Percentiles rank a stretch among this genome's conserved stretches.
Evolutionary conservation across 1,284 basidiomycete species (phyloP).

Genomic region (Cryptococcus sp.): DNA sequence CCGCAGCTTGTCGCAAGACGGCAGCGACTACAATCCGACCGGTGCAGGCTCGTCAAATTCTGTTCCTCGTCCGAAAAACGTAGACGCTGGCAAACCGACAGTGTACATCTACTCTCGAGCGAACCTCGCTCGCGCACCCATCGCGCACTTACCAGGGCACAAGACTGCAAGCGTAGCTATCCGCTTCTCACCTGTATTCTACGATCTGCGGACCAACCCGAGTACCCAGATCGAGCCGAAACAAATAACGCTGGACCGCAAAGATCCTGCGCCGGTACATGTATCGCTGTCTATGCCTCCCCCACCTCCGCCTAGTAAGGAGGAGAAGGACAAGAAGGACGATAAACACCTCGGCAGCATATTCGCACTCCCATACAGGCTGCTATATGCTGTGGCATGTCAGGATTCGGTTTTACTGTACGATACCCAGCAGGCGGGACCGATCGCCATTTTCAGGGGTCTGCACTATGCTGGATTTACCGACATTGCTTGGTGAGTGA

Average conservation of each 20-base stretch:
- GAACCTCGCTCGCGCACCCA: slow-evolving; percentile 85
- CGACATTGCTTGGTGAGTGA: slow-evolving; percentile 85
- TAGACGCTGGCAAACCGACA: slow-evolving; percentile 62
- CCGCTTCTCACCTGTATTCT: slow-evolving; percentile 88
- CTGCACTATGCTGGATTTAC: slow-evolving; percentile 98
- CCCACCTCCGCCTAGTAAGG: slow-evolving; percentile 52
- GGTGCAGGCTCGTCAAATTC: slow-evolving; percentile 35
- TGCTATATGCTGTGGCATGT: slow-evolving; percentile 94
- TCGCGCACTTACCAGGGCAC: slow-evolving; percentile 93
- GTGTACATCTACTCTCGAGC: slow-evolving; percentile 96
- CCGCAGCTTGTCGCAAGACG: slow-evolving; percentile 42
- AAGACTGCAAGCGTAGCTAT: slow-evolving; percentile 94
- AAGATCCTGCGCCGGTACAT: slow-evolving; percentile 56
- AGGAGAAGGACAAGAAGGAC: slow-evolving; percentile 26
- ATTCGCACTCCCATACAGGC: slow-evolving; percentile 88
- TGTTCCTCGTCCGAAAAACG: slow-evolving; percentile 29
- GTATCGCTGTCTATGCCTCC: slow-evolving; percentile 52
- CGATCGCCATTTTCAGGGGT: slow-evolving; percentile 89
- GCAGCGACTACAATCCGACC: slow-evolving; percentile 42
- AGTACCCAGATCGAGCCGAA: slow-evolving; percentile 55
- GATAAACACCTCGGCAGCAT: slow-evolving; percentile 54
- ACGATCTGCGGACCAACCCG: slow-evolving; percentile 72
- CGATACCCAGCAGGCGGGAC: slow-evolving; percentile 93
- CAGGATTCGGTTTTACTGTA: slow-evolving; percentile 95
- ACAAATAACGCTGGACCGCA: slow-evolving; percentile 68